phyloP scores from a whole-genome alignment of 2,329 filamentous ascomycete species.

The Hysterium pulicare region DNA sequence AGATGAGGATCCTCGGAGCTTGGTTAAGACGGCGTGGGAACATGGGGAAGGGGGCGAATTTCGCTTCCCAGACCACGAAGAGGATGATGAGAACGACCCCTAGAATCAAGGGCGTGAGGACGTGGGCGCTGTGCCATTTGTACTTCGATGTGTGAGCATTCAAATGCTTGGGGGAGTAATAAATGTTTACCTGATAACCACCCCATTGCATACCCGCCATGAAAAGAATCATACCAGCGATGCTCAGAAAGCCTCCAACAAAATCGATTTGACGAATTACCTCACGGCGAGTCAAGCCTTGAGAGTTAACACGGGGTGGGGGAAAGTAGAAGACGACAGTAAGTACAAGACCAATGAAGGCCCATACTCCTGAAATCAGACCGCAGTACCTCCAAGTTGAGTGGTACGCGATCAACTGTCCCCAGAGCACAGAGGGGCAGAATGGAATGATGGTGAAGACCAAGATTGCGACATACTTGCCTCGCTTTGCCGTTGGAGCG shows the following conservation, averaged over 20 bases:
- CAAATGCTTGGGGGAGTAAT: too few species aligned
- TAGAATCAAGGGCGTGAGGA: slow-evolving; percentile 53
- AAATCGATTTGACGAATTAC: slow-evolving; percentile 25
- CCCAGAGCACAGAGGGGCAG: slow-evolving; percentile 60
- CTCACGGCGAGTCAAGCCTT: slow-evolving; percentile 23
- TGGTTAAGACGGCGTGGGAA: slow-evolving; percentile 35
- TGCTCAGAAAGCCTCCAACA: slow-evolving; percentile 22
- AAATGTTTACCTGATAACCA: slow-evolving; percentile 13
- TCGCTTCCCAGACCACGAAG: slow-evolving; percentile 49
- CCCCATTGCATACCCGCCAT: slow-evolving; percentile 48
- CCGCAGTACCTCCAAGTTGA: slow-evolving; percentile 55
- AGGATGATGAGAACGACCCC: slow-evolving; percentile 44
- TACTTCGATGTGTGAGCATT: slow-evolving; percentile 50
- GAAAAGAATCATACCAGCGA: slow-evolving; percentile 23
- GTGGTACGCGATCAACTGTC: slow-evolving; percentile 52
- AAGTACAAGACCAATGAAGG: slow-evolving; percentile 50
- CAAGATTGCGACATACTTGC: slow-evolving; percentile 58
- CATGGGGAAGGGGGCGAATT: slow-evolving; percentile 40
- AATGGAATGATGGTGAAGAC: slow-evolving; percentile 62
- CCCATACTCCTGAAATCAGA: slow-evolving; percentile 51
- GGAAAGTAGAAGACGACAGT: slow-evolving; percentile 45
- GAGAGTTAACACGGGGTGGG: slow-evolving; percentile 36
- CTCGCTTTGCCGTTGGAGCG: slow-evolving; percentile 62
- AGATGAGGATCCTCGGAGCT: slow-evolving; percentile 22
- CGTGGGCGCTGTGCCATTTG: slow-evolving; percentile 52